These are phyloP conservation scores for Ceratocystis albifundus DNA, from an alignment of 2,329 filamentous ascomycete species.

Conservation along the genomic window DNA sequence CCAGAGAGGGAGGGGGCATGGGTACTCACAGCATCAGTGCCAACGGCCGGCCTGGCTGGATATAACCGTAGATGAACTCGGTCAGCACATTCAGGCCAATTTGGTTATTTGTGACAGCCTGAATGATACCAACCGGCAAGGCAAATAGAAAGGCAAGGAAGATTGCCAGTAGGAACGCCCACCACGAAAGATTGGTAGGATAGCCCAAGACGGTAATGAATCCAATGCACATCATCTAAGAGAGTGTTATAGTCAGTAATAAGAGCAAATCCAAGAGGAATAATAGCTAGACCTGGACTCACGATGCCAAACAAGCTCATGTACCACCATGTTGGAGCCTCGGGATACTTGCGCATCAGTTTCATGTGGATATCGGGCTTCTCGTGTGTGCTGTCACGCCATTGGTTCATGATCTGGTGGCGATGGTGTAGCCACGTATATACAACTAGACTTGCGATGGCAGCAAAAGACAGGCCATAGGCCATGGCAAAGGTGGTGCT, in stretches of 20 bases:
- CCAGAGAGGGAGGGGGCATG: not conserved
- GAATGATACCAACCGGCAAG: constrained; percentile 57
- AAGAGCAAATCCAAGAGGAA: not conserved
- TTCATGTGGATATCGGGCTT: constrained; percentile 55
- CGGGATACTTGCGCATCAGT: constrained; percentile 50
- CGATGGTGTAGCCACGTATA: constrained; percentile 58
- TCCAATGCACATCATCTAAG: constrained; percentile 42
- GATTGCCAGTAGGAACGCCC: constrained; percentile 58
- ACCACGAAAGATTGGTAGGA: constrained; percentile 59
- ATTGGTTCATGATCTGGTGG: constrained; percentile 53
- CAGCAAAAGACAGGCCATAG: constrained; percentile 62
- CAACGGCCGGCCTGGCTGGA: constrained; percentile 59
- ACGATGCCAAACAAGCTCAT: constrained; percentile 45
- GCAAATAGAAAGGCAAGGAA: constrained; percentile 52
- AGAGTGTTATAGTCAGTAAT: constrained; percentile 20
- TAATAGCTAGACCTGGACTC: constrained; percentile 26
- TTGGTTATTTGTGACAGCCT: constrained; percentile 58
- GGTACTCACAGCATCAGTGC: constrained; percentile 56
- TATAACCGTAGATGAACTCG: constrained; percentile 64
- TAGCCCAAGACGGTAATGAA: constrained; percentile 47
- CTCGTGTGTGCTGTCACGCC: constrained; percentile 46
- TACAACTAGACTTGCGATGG: constrained; percentile 56
- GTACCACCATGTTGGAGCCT: constrained; percentile 55
- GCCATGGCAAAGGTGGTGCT: constrained; percentile 60
- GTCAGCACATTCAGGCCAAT: constrained; percentile 64